Evolutionary conservation across 2,329 filamentous ascomycete genomes (phyloP), one percentile per base, ranked within the genome.

Genomic region (Incumbomyces lentus): DNA sequence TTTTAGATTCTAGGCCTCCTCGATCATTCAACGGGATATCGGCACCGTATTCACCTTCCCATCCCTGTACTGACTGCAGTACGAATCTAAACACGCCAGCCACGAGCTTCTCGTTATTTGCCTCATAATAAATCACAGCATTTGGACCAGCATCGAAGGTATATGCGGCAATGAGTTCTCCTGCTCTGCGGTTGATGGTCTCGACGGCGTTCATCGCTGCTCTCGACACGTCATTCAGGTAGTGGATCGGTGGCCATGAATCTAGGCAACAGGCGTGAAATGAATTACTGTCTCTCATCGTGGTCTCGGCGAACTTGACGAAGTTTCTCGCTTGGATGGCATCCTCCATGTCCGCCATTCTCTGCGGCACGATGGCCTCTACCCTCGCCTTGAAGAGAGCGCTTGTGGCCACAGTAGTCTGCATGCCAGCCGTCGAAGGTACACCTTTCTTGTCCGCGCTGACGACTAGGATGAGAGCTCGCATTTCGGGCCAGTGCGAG

Each of bases 111-210:
- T 81, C 75, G 56, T 94, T 78, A 71, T 89, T 75, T 62, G 89
- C 84, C 34, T 89, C 76, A 62, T 94, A 96, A 73, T 98, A 98
- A 42, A 98, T 80, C 42, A 98, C 93, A 34, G 88, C 88, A 68
- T 98, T 98, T 46, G 92, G 92, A 44, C 92, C 92, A 0, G 92
- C 92, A 62, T 98, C 92, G 60, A 96, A 98, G 0, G 92, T 98
- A 66, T 98, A 98, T 2, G 92, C 92, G 2, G 86, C 88, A 14
- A 96, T 76, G 0, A 78, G 81, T 68, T 80, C 82, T 45, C 86
- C 88, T 3, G 84, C 86, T 18, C 76, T 75, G 45, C 74, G 74
- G 62, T 98, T 98, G 69, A 96, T 86, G 56, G 81, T 76, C 70
- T 98, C 88, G 26, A 95, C 89, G 13, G 87, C 81, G 44, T 86